Base-by-base conservation (phyloP, 345 rosid genomes). In the Alliaria petiolata region DNA sequence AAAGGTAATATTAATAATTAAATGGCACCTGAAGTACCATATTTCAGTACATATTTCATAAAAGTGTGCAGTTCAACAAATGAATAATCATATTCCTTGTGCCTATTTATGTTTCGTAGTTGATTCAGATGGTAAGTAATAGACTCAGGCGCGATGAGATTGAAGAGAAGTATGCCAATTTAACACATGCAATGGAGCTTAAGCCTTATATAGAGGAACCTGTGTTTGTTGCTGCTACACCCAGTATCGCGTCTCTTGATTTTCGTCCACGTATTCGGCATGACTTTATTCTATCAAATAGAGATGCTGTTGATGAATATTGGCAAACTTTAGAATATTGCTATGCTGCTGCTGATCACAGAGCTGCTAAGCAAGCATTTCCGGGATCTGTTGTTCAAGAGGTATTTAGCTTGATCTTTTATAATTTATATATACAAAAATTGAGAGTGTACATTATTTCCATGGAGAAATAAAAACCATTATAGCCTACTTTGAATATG, bases 271-370 rank as follows among this genome's bases (percentile, higher is more conserved):
- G 95, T 78, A 83, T 89, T 51, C 85, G 96, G 30, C 98, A 93
- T 67, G 98, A 93, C 78, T 93, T 93, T 68, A 64, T 85, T 69
- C 76, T 93, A 60, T 86, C 88, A 77, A 87, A 59, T 58, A 81
- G 76, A 71, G 90, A 85, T 74, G 97, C 95, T 75, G 90, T 93
- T 70, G 81, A 89, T 71, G 97, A 93, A 52, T 93, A 93, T 71
- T 93, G 98, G 98, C 83, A 84, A 42, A 91, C 95, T 63, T 77
- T 93, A 78, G 98, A 93, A 79, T 93, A 86, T 79, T 93, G 98
- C 76, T 93, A 87, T 80, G 91, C 97, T 83, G 89, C 92, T 76
- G 84, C 92, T 74, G 95, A 91, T 78, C 90, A 81, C 43, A 85
- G 78, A 72, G 90, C 98, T 74, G 90, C 97, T 63, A 66, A 81